Evolutionary conservation across 371 early-diverging fungal species (phyloP).

Genomic region (Haplosporangium sp.): DNA sequence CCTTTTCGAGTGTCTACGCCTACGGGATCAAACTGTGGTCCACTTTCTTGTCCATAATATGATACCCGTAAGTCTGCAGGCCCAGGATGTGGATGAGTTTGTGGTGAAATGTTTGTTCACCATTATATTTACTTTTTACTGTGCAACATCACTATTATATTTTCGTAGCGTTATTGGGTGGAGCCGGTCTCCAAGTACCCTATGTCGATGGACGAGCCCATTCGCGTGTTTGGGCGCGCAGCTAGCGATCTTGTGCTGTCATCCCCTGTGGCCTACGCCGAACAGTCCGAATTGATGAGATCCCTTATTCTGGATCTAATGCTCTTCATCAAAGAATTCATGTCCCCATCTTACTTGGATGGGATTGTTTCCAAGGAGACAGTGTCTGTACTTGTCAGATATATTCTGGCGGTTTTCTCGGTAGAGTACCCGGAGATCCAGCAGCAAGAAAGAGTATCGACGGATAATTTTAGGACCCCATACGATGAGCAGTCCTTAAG

Average conservation of each 20-base stretch:
- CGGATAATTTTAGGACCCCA: not conserved
- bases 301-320: conserved; percentile 28
- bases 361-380: conserved; percentile 24
- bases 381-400: conserved; percentile 15
- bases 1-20: conserved; percentile 31
- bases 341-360: conserved; percentile 32
- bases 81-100: too few species aligned
- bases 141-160: not conserved
- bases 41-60: conserved; percentile 32
- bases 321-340: conserved; percentile 17
- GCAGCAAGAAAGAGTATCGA: not conserved
- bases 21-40: conserved; percentile 14
- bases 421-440: conserved; percentile 28
- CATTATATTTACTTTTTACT: too few species aligned
- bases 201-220: conserved; percentile 28
- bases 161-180: conserved; percentile 35
- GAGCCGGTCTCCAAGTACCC: conserved; percentile 33
- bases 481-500: conserved; percentile 15
- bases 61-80: conserved; percentile 30
- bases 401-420: conserved; percentile 27
- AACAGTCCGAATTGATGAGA: conserved; percentile 21
- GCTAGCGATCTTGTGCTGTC: conserved; percentile 29
- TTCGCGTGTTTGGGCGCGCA: conserved; percentile 21
- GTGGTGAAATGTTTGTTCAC: not conserved
- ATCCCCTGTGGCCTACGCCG: conserved; percentile 14